Percentiles rank a stretch among this genome's conserved stretches.
Conservation (phyloP, 2,329 filamentous ascomycete species). For the Kalmusia sp. region DNA sequence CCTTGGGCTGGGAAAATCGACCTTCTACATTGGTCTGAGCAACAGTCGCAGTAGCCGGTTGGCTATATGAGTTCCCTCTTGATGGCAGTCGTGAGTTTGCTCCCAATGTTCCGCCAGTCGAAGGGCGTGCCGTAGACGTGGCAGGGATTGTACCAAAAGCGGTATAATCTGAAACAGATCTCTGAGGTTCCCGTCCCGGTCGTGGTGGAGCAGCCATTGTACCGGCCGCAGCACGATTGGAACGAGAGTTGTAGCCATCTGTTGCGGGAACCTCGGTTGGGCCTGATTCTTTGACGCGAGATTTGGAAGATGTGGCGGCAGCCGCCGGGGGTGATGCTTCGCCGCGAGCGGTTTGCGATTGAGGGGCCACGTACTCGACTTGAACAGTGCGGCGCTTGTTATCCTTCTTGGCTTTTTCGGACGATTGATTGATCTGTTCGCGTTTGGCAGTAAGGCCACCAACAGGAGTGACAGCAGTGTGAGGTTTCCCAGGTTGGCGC, state of each 20-base stretch:
- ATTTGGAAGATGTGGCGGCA: conserved; percentile 50
- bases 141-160: conserved; percentile 49
- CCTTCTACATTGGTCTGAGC: conserved; percentile 89
- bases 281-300: conserved; percentile 63
- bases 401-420: conserved; percentile 67
- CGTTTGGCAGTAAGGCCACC: conserved; percentile 75
- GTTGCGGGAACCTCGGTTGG: conserved; percentile 53
- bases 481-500: conserved; percentile 78
- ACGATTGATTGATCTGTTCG: conserved; percentile 75
- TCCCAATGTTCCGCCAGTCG: conserved; percentile 79
- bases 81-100: conserved; percentile 69
- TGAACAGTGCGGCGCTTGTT: conserved; percentile 94
- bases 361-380: conserved; percentile 94
- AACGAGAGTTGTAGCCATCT: conserved; percentile 42
- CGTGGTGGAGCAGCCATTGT: conserved; percentile 40
- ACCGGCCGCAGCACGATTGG: conserved; percentile 27
- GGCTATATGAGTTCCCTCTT: conserved; percentile 79
- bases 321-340: conserved; percentile 52
- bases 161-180: conserved; percentile 57
- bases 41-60: conserved; percentile 85
- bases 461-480: conserved; percentile 54
- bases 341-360: conserved; percentile 82
- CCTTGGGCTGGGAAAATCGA: conserved; percentile 79
- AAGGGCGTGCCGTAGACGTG: conserved; percentile 64
- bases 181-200: conserved; percentile 56